Conservation (phyloP, 768 basidiomycete species). For the Cystobasidium onofrii region DNA sequence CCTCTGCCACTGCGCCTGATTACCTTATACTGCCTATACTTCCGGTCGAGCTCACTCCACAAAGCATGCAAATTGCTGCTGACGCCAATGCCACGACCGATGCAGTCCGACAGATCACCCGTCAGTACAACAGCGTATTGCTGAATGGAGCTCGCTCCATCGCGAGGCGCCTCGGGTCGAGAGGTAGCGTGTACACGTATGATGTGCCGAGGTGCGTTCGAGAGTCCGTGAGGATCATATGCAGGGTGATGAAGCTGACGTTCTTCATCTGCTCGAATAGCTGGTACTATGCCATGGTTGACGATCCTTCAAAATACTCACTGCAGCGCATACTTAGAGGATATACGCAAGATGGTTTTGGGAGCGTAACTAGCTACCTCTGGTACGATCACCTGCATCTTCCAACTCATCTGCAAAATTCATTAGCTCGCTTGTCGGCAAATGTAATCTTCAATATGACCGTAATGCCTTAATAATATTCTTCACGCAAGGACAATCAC, state of each 20-base stretch:
- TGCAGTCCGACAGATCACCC: background rate
- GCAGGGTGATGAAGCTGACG: background rate
- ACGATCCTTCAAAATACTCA: background rate
- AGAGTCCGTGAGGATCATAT: background rate
- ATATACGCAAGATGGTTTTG: background rate
- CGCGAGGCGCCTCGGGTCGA: background rate
- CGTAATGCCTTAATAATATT: background rate
- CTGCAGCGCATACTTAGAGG: background rate
- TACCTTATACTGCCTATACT: conserved; percentile 26
- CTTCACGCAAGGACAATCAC: no score
- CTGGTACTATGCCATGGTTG: conserved; percentile 4
- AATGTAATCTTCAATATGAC: background rate
- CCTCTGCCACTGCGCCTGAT: background rate
- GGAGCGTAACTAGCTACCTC: background rate
- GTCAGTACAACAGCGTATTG: conserved; percentile 15
- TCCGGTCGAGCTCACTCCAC: conserved; percentile 21
- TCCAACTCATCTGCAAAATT: background rate
- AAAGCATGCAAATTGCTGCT: background rate
- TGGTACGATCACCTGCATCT: background rate
- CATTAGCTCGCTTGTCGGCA: background rate
- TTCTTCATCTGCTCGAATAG: background rate
- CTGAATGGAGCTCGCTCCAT: conserved; percentile 8
- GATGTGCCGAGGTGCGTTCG: conserved; percentile 8
- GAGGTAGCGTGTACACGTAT: conserved; percentile 28
- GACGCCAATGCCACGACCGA: conserved; percentile 3